Evolutionary conservation across 1,139 yeast species (phyloP).

Genomic region (Schizosaccharomyces versatilis): DNA sequence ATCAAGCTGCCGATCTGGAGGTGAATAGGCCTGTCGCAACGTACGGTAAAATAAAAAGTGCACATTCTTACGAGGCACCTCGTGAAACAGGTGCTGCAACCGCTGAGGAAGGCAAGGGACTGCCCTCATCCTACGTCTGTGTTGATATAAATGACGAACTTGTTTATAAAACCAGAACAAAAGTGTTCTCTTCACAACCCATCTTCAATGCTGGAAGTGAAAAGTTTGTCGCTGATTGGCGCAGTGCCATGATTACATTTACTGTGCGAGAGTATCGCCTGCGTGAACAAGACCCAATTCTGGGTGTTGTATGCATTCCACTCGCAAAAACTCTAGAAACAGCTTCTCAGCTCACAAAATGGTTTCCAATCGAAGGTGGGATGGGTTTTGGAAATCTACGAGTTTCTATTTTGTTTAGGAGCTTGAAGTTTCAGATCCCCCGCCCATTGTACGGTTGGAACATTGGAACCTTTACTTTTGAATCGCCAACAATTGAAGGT

Average conservation of each 20-base stretch:
- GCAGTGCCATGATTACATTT: constrained; percentile 6
- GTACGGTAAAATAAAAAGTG: constrained; percentile 7
- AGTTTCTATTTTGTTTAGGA: constrained; percentile 7
- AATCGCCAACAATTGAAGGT: constrained; percentile 3
- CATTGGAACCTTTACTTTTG: constrained; percentile 6
- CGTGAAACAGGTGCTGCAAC: constrained; percentile 8
- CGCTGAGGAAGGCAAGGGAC: constrained; percentile 7
- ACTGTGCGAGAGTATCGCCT: constrained; percentile 5
- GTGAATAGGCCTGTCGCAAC: constrained; percentile 7
- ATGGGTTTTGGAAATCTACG: constrained; percentile 9
- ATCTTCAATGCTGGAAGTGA: constrained; percentile 9
- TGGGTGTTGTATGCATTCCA: constrained; percentile 7
- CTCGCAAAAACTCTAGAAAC: constrained; percentile 6
- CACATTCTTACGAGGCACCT: constrained; percentile 4
- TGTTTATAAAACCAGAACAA: constrained; percentile 8
- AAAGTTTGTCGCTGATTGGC: constrained; percentile 8
- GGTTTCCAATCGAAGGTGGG: constrained; percentile 8
- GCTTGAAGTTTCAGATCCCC: constrained; percentile 6
- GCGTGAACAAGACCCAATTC: constrained; percentile 9
- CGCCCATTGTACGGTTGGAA: constrained; percentile 8
- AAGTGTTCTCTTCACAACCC: constrained; percentile 7
- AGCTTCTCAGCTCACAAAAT: constrained; percentile 6
- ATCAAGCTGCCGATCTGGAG: constrained; percentile 8
- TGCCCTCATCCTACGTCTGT: constrained; percentile 9
- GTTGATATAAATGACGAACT: constrained; percentile 7